Evolutionary conservation across 768 basidiomycete species (phyloP).

Genomic region (Solioccasus polychromus): DNA sequence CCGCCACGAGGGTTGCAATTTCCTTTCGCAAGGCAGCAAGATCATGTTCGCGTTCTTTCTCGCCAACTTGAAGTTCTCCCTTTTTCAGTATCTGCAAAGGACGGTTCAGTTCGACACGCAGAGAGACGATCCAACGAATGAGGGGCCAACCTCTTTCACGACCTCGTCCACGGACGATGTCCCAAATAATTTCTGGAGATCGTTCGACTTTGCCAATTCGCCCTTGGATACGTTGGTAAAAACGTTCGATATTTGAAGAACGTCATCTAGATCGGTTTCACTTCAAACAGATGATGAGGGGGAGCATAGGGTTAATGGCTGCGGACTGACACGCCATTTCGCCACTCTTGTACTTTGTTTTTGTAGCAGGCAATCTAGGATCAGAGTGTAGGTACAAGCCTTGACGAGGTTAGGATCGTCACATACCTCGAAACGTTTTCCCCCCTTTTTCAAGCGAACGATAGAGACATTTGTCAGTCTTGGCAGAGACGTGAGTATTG

Average conservation of each 20-base stretch:
- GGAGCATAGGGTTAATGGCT: not conserved
- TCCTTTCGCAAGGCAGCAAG: constrained; percentile 78
- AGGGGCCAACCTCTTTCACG: constrained; percentile 70
- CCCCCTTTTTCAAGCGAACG: constrained; percentile 94
- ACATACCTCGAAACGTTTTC: constrained; percentile 91
- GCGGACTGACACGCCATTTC: constrained; percentile 76
- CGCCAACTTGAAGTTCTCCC: constrained; percentile 95
- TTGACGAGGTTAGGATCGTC: not conserved
- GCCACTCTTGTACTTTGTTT: constrained; percentile 98
- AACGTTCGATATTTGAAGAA: constrained; percentile 94
- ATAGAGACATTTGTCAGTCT: constrained; percentile 97
- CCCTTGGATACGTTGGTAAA: constrained; percentile 97
- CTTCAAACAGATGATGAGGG: constrained; percentile 36
- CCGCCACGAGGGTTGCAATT: constrained; percentile 91
- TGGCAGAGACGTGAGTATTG: constrained; percentile 1
- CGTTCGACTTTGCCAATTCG: constrained; percentile 82
- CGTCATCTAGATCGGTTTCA: constrained; percentile 92
- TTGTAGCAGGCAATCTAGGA: constrained; percentile 94
- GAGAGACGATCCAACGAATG: not conserved
- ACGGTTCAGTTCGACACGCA: not conserved
- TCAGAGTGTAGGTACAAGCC: not conserved
- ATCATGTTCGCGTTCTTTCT: constrained; percentile 94
- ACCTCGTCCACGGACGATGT: constrained; percentile 68
- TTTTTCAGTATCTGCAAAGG: constrained; percentile 86
- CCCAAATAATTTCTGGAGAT: constrained; percentile 90